phyloP scores from a whole-genome alignment of 2,329 filamentous ascomycete species.

The Cytospora schulzeri region DNA sequence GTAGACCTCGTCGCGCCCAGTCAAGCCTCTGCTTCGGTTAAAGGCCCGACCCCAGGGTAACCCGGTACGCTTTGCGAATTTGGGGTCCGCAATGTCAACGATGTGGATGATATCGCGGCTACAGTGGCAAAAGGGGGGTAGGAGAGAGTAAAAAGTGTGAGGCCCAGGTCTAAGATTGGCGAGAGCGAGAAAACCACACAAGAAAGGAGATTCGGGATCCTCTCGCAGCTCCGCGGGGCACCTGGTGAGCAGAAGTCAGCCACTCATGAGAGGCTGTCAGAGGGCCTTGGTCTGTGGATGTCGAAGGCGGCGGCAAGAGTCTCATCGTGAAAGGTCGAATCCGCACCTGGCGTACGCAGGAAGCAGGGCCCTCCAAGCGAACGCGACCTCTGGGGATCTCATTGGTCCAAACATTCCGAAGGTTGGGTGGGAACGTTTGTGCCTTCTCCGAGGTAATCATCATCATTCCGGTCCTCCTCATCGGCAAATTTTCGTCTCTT shows the following conservation, averaged over 20 bases:
- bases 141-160: not conserved
- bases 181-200: not conserved
- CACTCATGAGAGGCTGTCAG: constrained; percentile 17
- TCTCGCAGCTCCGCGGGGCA: constrained; percentile 3
- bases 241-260: not conserved
- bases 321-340: constrained; percentile 43
- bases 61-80: not conserved
- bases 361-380: constrained; percentile 23
- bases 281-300: constrained; percentile 4
- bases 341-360: constrained; percentile 27
- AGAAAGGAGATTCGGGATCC: not conserved
- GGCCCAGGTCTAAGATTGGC: constrained; percentile 5
- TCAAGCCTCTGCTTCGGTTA: constrained; percentile 9
- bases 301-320: constrained; percentile 40
- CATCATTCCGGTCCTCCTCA: constrained; percentile 3
- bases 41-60: not conserved
- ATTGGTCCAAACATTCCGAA: constrained; percentile 27
- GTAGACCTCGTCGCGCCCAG: constrained; percentile 14
- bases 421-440: constrained; percentile 18
- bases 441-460: constrained; percentile 10
- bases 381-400: not conserved
- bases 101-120: constrained; percentile 18
- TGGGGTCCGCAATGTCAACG: constrained; percentile 2
- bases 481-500: constrained; percentile 22
- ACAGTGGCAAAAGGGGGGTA: constrained; percentile 8